Percentiles rank a stretch among this genome's conserved stretches.
These are phyloP conservation scores for Sclerotinia glacialis DNA, from an alignment of 2,329 filamentous ascomycete species.

Conservation along the genomic window DNA sequence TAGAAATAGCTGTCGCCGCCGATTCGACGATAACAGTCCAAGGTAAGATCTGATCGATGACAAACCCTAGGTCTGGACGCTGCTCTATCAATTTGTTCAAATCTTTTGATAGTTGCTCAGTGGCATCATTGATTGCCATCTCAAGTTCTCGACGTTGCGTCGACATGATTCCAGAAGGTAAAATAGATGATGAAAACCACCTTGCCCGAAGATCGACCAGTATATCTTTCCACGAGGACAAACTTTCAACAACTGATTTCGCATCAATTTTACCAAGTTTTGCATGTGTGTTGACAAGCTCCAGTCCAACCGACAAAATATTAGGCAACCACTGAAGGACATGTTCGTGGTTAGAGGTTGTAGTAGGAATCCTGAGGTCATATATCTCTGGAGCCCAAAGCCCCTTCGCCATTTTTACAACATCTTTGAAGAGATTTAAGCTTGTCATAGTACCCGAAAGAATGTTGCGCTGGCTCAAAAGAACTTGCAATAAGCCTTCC, in stretches of 20 bases:
- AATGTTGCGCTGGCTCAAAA: slow-evolving; percentile 56
- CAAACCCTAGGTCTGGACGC: slow-evolving; percentile 60
- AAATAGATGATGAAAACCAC: slow-evolving; percentile 44
- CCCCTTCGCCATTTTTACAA: slow-evolving; percentile 34
- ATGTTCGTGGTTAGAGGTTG: slow-evolving; percentile 35
- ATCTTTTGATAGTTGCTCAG: slow-evolving; percentile 27
- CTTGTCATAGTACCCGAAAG: slow-evolving; percentile 28
- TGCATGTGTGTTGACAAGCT: slow-evolving; percentile 63
- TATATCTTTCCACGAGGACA: slow-evolving; percentile 51
- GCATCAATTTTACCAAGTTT: slow-evolving; percentile 57
- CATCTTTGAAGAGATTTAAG: slow-evolving; percentile 29
- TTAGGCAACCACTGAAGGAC: slow-evolving; percentile 61
- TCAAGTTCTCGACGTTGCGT: slow-evolving; percentile 37
- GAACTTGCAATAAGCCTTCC: slow-evolving; percentile 76
- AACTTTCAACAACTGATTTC: slow-evolving; percentile 43
- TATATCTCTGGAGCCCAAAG: slow-evolving; percentile 45
- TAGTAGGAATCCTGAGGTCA: slow-evolving; percentile 23
- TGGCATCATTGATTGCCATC: slow-evolving; percentile 25
- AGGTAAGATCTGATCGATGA: slow-evolving; percentile 61
- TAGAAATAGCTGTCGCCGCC: slow-evolving; percentile 19
- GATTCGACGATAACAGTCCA: slow-evolving; percentile 52
- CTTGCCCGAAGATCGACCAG: slow-evolving; percentile 47
- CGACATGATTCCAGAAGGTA: slow-evolving; percentile 54
- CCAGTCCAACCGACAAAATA: slow-evolving; percentile 61
- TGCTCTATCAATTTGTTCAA: slow-evolving; percentile 46